Percentiles rank a stretch among this genome's conserved stretches.
Conservation (phyloP, 2,329 filamentous ascomycete species). For the Venturia carpophila region DNA sequence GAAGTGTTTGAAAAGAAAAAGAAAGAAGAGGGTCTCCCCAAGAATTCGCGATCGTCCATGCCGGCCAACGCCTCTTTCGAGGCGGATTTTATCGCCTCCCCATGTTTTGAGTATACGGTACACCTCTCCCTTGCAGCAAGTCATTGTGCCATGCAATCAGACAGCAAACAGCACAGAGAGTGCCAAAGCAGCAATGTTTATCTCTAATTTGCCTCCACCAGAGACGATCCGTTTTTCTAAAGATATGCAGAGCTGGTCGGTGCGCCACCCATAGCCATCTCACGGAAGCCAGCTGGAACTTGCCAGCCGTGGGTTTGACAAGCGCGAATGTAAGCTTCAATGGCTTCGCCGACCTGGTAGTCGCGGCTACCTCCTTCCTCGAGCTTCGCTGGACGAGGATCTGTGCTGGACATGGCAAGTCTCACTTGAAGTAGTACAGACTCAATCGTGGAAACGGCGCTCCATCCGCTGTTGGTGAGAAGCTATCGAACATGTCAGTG, state of each 20-base stretch:
- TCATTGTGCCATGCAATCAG: background rate
- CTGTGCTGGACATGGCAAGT: constrained; percentile 60
- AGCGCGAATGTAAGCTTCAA: constrained; percentile 64
- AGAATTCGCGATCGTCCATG: background rate
- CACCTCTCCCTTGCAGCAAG: background rate
- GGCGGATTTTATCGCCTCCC: background rate
- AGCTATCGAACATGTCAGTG: constrained; percentile 42
- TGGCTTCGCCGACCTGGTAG: constrained; percentile 63
- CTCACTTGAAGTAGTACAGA: constrained; percentile 74
- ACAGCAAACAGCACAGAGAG: background rate
- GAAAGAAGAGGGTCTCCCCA: background rate
- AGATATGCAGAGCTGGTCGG: background rate
- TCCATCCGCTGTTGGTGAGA: constrained; percentile 78
- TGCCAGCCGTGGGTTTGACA: constrained; percentile 65
- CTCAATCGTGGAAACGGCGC: constrained; percentile 63
- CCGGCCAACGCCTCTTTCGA: background rate
- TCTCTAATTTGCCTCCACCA: background rate
- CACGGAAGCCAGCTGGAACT: constrained; percentile 54
- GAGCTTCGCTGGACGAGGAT: constrained; percentile 67
- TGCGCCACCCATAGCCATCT: constrained; percentile 22
- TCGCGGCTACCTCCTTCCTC: constrained; percentile 35
- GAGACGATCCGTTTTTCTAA: background rate
- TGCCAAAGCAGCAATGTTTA: background rate
- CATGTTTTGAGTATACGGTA: background rate
- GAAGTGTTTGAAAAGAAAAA: background rate